These are phyloP conservation scores for Hygrophorus russula DNA, from an alignment of 768 basidiomycete genomes.

Conservation along the genomic window DNA sequence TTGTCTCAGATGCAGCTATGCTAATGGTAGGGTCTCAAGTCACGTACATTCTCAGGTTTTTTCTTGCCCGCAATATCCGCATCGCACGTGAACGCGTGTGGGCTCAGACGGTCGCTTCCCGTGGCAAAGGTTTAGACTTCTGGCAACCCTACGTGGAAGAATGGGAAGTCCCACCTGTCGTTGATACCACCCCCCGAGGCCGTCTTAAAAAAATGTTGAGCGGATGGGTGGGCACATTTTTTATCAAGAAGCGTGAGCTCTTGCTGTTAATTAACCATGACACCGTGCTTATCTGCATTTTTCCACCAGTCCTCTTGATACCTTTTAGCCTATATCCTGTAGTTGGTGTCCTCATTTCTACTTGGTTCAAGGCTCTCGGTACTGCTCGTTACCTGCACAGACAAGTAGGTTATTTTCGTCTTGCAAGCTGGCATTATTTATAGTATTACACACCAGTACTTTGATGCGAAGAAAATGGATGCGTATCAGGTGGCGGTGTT, in stretches of 20 bases:
- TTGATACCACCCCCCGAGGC: conserved; percentile 18
- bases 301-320: conserved; percentile 37
- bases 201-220: conserved; percentile 23
- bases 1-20: conserved; percentile 52
- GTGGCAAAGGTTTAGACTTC: conserved; percentile 74
- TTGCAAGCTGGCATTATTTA: not conserved
- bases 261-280: not conserved
- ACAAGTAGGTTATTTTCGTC: conserved; percentile 32
- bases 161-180: conserved; percentile 50
- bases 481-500: conserved; percentile 57
- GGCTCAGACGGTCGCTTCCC: conserved; percentile 74
- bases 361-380: conserved; percentile 55
- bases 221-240: conserved; percentile 27
- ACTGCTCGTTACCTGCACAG: conserved; percentile 61
- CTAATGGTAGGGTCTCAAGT: conserved; percentile 67
- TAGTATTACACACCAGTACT: conserved; percentile 45
- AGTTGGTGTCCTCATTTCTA: conserved; percentile 48
- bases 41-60: conserved; percentile 68
- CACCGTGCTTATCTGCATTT: not conserved
- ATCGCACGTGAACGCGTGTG: conserved; percentile 70
- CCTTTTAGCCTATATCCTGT: conserved; percentile 62
- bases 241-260: conserved; percentile 34
- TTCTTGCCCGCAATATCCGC: conserved; percentile 73
- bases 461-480: conserved; percentile 76
- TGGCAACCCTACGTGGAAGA: conserved; percentile 81